These are phyloP conservation scores for Monilinia fructicola DNA, from an alignment of 2,329 filamentous ascomycete species.

Conservation along the genomic window DNA sequence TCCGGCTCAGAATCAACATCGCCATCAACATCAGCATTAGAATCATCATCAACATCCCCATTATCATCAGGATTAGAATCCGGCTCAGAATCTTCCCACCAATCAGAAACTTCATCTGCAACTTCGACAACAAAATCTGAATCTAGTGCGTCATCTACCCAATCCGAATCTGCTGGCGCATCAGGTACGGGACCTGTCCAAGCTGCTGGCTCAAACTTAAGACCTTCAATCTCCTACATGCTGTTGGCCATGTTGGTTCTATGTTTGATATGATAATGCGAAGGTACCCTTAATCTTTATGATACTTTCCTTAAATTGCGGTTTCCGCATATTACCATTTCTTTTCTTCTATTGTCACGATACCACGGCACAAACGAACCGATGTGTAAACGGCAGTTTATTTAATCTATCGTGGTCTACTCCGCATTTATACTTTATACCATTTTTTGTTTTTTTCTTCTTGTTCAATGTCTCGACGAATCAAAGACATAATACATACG, in stretches of 20 bases:
- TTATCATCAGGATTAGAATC: background rate
- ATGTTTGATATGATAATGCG: background rate
- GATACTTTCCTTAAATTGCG: background rate
- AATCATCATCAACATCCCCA: background rate
- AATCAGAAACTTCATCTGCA: background rate
- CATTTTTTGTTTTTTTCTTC: background rate
- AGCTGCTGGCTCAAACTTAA: background rate
- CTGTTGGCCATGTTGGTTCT: background rate
- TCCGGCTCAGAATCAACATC: background rate
- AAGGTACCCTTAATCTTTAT: background rate
- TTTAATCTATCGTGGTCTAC: constrained; percentile 1
- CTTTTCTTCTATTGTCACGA: background rate
- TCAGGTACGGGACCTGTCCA: background rate
- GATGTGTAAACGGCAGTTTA: no score
- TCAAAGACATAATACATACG: background rate
- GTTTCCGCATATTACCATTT: background rate
- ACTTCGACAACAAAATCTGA: constrained; percentile 7
- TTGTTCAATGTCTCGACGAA: background rate
- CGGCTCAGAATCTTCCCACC: background rate
- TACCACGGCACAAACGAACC: background rate
- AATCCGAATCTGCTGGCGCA: background rate
- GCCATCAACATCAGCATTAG: background rate
- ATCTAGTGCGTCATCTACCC: background rate
- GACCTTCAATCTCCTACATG: background rate
- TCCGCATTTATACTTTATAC: background rate